Evolutionary conservation across 2,329 filamentous ascomycete species (phyloP).

Genomic region (Fusarium pseudonygamai): DNA sequence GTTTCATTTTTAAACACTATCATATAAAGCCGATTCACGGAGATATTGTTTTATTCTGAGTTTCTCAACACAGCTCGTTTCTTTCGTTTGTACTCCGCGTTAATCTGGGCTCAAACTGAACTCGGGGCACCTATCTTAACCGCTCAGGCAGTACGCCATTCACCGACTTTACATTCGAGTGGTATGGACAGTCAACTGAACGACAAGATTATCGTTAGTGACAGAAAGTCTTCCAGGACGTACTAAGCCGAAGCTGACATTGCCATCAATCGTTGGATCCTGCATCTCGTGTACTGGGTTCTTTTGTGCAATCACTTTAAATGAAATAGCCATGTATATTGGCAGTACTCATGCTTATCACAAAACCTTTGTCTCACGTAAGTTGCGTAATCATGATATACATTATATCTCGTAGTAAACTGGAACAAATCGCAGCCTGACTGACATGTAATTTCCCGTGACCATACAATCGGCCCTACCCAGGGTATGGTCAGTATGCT

Average conservation of each 20-base stretch:
- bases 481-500: not conserved
- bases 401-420: not conserved
- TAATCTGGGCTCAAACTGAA: not conserved
- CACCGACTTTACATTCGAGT: not conserved
- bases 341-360: not conserved
- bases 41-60: not conserved
- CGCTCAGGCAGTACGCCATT: not conserved
- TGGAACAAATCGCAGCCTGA: not conserved
- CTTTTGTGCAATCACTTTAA: not conserved
- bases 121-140: not conserved
- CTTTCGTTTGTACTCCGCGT: not conserved
- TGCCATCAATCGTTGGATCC: not conserved
- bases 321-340: not conserved
- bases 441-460: not conserved
- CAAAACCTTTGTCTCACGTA: not conserved
- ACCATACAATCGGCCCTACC: not conserved
- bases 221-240: not conserved
- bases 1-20: not conserved
- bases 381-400: not conserved
- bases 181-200: not conserved
- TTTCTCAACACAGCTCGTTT: not conserved
- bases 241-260: not conserved
- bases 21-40: not conserved
- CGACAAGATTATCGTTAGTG: not conserved
- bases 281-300: not conserved